A percentile compares a stretch with the other conserved stretches of the same genome.
These are phyloP conservation scores for Cucumis cinereus DNA, from an alignment of 306 rosid species.

Conservation along the genomic window DNA sequence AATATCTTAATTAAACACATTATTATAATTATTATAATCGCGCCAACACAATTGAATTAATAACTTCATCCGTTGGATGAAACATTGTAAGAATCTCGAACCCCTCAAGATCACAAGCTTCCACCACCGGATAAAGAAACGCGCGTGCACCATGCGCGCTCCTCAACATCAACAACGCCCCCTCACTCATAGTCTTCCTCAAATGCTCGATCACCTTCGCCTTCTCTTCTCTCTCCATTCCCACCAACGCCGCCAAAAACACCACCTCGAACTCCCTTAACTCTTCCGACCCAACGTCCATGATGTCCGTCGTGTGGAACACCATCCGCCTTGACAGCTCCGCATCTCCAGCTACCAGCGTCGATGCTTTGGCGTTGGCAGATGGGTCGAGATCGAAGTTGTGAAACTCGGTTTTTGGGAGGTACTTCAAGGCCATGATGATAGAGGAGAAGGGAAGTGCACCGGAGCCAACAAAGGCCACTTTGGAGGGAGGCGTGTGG, in stretches of 20 bases:
- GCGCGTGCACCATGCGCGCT: constrained; percentile 85
- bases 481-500: constrained; percentile 17
- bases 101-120: constrained; percentile 44
- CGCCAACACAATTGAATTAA: constrained; percentile 42
- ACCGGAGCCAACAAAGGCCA: constrained; percentile 81
- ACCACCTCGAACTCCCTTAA: constrained; percentile 48
- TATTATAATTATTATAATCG: neutral
- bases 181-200: constrained; percentile 44
- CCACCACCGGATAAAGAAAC: constrained; percentile 73
- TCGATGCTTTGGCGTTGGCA: constrained; percentile 50
- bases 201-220: constrained; percentile 39
- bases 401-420: constrained; percentile 43
- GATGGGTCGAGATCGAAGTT: constrained; percentile 52
- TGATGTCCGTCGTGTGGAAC: constrained; percentile 49
- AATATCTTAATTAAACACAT: too few relatives aligned
- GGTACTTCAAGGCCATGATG: constrained; percentile 59
- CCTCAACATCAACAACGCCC: constrained; percentile 60
- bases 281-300: constrained; percentile 23
- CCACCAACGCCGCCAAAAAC: constrained; percentile 76
- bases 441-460: constrained; percentile 82
- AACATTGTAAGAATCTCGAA: constrained; percentile 67
- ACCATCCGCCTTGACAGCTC: constrained; percentile 50
- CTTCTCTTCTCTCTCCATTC: constrained; percentile 57
- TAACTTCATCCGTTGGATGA: constrained; percentile 73
- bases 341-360: constrained; percentile 32